Conservation (phyloP, 208 protist genomes). For the Crithidia expoeki region DNA sequence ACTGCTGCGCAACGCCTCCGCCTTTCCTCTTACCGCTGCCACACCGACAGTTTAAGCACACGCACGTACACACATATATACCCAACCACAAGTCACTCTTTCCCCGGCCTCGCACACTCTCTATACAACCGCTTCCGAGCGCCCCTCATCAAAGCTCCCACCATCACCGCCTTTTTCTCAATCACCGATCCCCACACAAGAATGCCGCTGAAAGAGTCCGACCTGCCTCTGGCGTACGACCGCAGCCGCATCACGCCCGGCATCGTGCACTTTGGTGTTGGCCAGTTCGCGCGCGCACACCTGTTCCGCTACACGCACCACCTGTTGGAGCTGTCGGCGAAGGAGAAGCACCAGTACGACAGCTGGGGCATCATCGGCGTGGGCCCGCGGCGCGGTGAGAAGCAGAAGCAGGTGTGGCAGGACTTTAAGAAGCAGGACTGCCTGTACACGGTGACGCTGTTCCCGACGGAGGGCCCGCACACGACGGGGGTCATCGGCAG, state of each 20-base stretch:
- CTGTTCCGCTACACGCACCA: conserved; percentile 49
- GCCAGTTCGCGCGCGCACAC: conserved; percentile 43
- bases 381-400: conserved; percentile 30
- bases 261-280: conserved; percentile 47
- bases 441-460: conserved; percentile 49
- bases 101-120: too few species aligned
- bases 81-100: too few species aligned
- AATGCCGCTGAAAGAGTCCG: too few species aligned
- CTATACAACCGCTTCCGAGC: too few species aligned
- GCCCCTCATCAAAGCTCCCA: too few species aligned
- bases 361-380: conserved; percentile 43
- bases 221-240: conserved; percentile 27
- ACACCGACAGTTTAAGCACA: too few species aligned
- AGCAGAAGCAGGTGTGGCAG: conserved; percentile 34
- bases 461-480: conserved; percentile 21
- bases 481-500: conserved; percentile 29
- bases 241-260: conserved; percentile 34
- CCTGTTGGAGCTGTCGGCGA: conserved; percentile 38
- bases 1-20: too few species aligned
- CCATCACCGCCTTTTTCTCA: too few species aligned
- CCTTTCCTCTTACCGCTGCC: too few species aligned
- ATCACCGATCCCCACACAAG: too few species aligned
- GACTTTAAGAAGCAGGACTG: conserved; percentile 46
- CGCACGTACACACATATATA: too few species aligned
- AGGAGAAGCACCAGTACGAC: conserved; percentile 32